phyloP scores from a whole-genome alignment of 352 stramenopile species.

The Pythium utonaiense region DNA sequence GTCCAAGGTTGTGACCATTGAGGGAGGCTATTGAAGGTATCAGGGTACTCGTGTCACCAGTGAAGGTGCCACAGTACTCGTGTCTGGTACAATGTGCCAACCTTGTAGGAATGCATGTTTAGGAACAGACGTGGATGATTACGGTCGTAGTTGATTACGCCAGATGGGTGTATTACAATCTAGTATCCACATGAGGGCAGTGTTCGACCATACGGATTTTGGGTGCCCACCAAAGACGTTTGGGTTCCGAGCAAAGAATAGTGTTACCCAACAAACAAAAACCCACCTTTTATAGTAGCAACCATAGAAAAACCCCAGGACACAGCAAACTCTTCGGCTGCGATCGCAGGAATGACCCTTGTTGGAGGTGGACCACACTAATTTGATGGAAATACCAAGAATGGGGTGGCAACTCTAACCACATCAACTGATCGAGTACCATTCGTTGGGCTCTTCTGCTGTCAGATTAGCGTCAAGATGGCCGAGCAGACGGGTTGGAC shows the following conservation, averaged over 20 bases:
- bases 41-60: no score
- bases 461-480: no score
- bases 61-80: no score
- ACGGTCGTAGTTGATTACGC: no score
- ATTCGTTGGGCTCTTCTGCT: no score
- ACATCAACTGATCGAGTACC: no score
- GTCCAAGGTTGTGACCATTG: no score
- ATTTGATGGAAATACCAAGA: not conserved
- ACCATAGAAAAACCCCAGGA: not conserved
- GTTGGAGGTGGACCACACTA: not conserved
- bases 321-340: not conserved
- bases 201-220: conserved; percentile 5
- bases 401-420: not conserved
- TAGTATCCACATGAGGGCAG: not conserved
- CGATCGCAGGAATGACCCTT: not conserved
- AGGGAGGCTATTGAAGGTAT: no score
- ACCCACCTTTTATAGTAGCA: not conserved
- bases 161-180: no score
- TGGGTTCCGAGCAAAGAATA: not conserved
- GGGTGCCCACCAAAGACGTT: not conserved
- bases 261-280: not conserved
- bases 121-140: no score
- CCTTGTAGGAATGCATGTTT: no score
- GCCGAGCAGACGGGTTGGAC: not conserved
- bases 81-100: no score